Evolutionary conservation across 2,329 filamentous ascomycete species (phyloP), one percentile per base, ranked within the genome.

Genomic region (Exophiala calicioides): DNA sequence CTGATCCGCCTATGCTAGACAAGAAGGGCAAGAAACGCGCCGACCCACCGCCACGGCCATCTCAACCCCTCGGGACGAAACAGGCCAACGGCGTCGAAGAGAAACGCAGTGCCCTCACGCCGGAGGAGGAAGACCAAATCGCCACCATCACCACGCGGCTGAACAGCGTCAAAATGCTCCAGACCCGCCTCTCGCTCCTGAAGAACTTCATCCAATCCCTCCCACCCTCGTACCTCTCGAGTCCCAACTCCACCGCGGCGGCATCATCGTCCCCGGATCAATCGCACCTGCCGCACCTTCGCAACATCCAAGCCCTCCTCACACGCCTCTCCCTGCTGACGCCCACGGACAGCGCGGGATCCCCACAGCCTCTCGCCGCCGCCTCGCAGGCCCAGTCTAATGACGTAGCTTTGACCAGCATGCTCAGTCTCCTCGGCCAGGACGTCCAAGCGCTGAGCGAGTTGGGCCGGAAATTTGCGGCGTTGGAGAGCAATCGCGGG

Each of bases 131-230:
- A 68, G 82, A 85, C 60, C 66, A 84, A 33, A 75, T 85, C 42
- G 76, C 81, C 18, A 79, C 74, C 12, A 80, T 98, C 16, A 93
- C 85, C 20, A 86, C 90, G 51, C 95, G 95, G 61, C 80, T 86
- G 53, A 97, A 96, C 67, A 90, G 93, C 19, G 85, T 96, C 62
- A 91, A 90, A 70, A 96, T 95, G 83, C 81, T 98, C 20, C 84
- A 91, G 61, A 81, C 84, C 5, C 82, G 88, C 38, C 81, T 93
- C 58, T 77, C 79, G 33, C 77, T 91, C 45, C 78, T 91, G 57
- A 78, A 79, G 50, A 76, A 76, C n/a, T 97, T 96, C 64, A 81
- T 98, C 35, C 75, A 84, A 53, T 79, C 78, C 10, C 77, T 93
- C 2, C 85, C 86, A 1, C 75, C 80, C 5, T 83, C 82, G 16